Base-by-base conservation (phyloP, 2,329 filamentous ascomycete genomes). In the Aspergillus caelatus region DNA sequence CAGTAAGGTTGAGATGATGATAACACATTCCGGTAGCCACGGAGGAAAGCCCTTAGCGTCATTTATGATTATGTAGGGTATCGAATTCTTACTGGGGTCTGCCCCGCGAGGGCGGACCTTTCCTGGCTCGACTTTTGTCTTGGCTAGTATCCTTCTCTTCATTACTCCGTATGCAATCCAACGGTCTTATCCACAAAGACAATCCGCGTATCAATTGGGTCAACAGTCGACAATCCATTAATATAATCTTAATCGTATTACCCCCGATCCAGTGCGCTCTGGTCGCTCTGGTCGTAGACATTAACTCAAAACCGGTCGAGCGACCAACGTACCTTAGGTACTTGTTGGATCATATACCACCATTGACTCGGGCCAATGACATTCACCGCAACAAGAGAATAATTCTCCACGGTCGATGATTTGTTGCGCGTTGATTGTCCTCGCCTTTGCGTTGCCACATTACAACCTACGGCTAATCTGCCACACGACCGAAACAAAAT, bases 361-460 rank as follows among this genome's bases (percentile, higher is more conserved):
- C 57, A 43, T 60, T 26, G 12, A 58, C 34, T 53, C 36, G 36
- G 52, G 30, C 65, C 65, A 68, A 65, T 68, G 26, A 62, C 16
- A 57, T 45, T n/a, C 23, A 46, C 48, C 53, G 12, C 39, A 58
- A 32, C 16, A 46, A 26, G 43, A 21, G 41, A 59, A 61, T 57
- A 63, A 57, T 62, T 56, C 62, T 59, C 57, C 60, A 53, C 41
- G 34, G 39, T 34, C 30, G 52, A 54, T 67, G 61, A 65, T 67
- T 68, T 66, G 66, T 58, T 63, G 61, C 58, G 43, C 55, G 43
- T 23, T 46, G 46, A n/a, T 59, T 26, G 61, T 60, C 55, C 61
- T 60, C 32, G 54, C 65, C 39, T 66, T 21, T 62, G 45, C 45
- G 58, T 66, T 63, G 64, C 66, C 65, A 67, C 65, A 62, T 65